These are phyloP conservation scores for Zopfia rhizophila DNA, from an alignment of 2,329 filamentous ascomycete species.

Conservation along the genomic window DNA sequence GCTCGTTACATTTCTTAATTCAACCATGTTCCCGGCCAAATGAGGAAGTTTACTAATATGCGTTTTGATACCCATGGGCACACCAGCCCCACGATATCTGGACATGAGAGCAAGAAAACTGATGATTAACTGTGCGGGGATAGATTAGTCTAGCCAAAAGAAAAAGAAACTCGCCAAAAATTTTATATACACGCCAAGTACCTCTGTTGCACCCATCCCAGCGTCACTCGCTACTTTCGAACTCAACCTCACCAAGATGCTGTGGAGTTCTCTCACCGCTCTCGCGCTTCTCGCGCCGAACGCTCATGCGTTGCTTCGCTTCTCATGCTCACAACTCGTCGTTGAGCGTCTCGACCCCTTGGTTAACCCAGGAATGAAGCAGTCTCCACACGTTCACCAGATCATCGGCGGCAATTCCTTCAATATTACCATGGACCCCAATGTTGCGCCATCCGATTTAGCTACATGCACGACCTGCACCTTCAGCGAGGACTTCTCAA, in stretches of 20 bases:
- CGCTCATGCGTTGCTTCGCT: constrained; percentile 29
- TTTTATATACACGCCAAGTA: too few relatives aligned
- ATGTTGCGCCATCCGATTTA: constrained; percentile 18
- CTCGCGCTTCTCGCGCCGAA: constrained; percentile 25
- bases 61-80: constrained; percentile 10
- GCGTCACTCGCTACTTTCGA: too few relatives aligned
- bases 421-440: constrained; percentile 34
- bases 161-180: too few relatives aligned
- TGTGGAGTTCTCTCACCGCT: too few relatives aligned
- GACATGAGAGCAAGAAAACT: constrained; percentile 2
- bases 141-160: too few relatives aligned
- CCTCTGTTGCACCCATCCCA: too few relatives aligned
- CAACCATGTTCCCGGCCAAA: constrained; percentile 10
- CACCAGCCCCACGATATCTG: constrained; percentile 20
- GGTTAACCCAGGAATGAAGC: constrained; percentile 28
- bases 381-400: constrained; percentile 31
- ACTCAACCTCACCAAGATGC: too few relatives aligned
- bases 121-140: too few relatives aligned
- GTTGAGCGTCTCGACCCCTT: constrained; percentile 34
- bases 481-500: constrained; percentile 58
- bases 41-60: constrained; percentile 9
- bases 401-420: constrained; percentile 33
- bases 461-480: constrained; percentile 36
- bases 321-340: constrained; percentile 36
- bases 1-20: too few relatives aligned